phyloP scores from a whole-genome alignment of 345 rosid species.

The Noccaea bulbosa region DNA sequence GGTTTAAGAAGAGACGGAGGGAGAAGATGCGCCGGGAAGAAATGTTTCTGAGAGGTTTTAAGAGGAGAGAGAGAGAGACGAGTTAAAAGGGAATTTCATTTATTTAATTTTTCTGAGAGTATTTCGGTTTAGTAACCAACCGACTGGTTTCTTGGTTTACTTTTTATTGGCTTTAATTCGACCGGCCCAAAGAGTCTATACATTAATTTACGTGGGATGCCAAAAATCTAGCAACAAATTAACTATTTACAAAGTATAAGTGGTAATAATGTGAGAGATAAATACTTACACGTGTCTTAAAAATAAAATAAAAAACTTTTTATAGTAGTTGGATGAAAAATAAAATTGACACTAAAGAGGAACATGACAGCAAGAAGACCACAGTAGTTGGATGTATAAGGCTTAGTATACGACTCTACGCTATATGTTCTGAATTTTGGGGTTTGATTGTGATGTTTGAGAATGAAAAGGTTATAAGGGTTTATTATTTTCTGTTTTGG shows the following conservation, averaged over 20 bases:
- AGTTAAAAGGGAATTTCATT: not conserved
- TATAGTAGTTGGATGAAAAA: too few species aligned
- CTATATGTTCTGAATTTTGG: not conserved
- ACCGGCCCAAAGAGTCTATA: too few species aligned
- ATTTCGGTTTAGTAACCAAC: conserved; percentile 19
- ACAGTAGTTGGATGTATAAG: conserved; percentile 76
- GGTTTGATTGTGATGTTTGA: not conserved
- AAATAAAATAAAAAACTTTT: too few species aligned
- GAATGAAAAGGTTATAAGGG: not conserved
- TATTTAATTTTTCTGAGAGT: not conserved
- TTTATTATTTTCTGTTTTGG: too few species aligned
- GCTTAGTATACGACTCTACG: conserved; percentile 60
- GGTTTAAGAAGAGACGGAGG: conserved; percentile 27
- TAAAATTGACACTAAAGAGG: too few species aligned
- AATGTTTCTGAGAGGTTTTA: not conserved
- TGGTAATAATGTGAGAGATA: too few species aligned
- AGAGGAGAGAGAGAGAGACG: too few species aligned
- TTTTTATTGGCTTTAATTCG: not conserved
- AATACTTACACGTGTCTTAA: too few species aligned
- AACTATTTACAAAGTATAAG: too few species aligned
- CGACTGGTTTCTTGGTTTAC: not conserved
- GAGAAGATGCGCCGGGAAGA: not conserved
- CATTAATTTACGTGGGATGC: too few species aligned
- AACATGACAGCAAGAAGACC: conserved; percentile 52
- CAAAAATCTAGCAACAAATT: too few species aligned